Evolutionary conservation across 495 filamentous ascomycete species (phyloP), one percentile per base, ranked within the genome.

Genomic region (Bathelium albidoporum): DNA sequence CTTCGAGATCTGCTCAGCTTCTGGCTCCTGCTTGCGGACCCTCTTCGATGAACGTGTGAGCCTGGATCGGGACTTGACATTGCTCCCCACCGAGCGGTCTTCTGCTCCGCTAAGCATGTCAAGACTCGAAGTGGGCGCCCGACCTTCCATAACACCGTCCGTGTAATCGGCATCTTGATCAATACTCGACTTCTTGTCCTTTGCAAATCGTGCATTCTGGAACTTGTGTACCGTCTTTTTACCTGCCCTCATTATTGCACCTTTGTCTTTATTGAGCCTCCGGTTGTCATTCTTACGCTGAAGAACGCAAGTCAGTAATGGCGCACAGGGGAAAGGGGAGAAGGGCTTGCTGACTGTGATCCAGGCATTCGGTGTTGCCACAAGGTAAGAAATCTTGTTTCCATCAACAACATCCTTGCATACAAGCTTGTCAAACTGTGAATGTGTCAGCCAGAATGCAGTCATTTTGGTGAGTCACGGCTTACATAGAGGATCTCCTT

Each of bases 221-320:
- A 9, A 29, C 24, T 55, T 26, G 24, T 11, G 12, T 24, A 55
- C 49, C 9, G 49, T 55, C 5, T 29, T 26, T 20, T 55, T 55
- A 11, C 49, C 49, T 55, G 49, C 49, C 24, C 49, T 4, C 49
- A 55, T 55, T 26, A 55, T 55, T 7, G 49, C 49, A 55, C 49
- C 49, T 29, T 55, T 55, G 49, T 55, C 49, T 55, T 55, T 55
- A 24, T 55, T 55, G 5, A 55, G 20, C 9, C 49, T 4, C 5
- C 49, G 49, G 24, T 55, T 55, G 49, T 55, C 49, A 20, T 55
- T 55, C 49, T 55, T 55, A 29, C 49, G 49, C 49, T 55, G 49
- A 9, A 2, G 10, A 24, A 28, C 16, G 16, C 10, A 16, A 28
- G 49, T 55, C 29, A 55, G 49, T 29, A 9, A 11, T 9, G 24